Conservation (phyloP, 768 basidiomycete species). For the Hypholoma fasciculare region DNA sequence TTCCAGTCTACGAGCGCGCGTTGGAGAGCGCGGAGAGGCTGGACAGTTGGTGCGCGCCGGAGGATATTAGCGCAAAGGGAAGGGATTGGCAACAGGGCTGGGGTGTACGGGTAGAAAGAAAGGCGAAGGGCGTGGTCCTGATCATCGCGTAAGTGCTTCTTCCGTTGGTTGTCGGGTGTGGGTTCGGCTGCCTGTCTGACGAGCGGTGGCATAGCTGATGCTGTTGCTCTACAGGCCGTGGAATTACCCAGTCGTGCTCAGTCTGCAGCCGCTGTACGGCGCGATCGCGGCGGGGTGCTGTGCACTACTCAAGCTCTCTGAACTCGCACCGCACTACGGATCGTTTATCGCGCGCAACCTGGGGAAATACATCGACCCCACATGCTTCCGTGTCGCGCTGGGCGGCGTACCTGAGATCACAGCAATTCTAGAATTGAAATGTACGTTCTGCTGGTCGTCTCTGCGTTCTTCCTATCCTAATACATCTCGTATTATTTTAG, state of each 20-base stretch:
- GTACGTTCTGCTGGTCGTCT: slow-evolving; percentile 17
- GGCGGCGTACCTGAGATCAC: slow-evolving; percentile 62
- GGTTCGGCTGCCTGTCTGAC: no score
- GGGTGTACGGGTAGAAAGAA: slow-evolving; percentile 53
- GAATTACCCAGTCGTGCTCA: slow-evolving; percentile 64
- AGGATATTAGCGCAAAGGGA: slow-evolving; percentile 34
- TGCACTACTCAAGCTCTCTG: slow-evolving; percentile 68
- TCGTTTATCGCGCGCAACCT: slow-evolving; percentile 53
- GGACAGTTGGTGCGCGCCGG: slow-evolving; percentile 57
- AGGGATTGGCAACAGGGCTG: slow-evolving; percentile 47
- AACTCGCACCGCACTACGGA: slow-evolving; percentile 50
- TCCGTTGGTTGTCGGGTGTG: neutral
- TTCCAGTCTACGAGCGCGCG: slow-evolving; percentile 38
- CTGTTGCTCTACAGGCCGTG: slow-evolving; percentile 47
- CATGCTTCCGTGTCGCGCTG: slow-evolving; percentile 54
- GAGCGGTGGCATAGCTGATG: neutral
- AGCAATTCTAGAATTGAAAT: slow-evolving; percentile 47
- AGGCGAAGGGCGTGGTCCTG: slow-evolving; percentile 61
- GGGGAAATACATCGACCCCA: slow-evolving; percentile 48
- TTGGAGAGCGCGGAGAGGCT: slow-evolving; percentile 47
- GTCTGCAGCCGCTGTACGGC: slow-evolving; percentile 60
- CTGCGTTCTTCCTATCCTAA: neutral
- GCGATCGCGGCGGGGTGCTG: slow-evolving; percentile 77
- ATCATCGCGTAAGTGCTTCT: slow-evolving; percentile 43
- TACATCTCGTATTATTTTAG: slow-evolving; percentile 11